A percentile compares a stretch with the other conserved stretches of the same genome.
phyloP scores from a whole-genome alignment of 768 basidiomycete species.

The Tephrocybe sp. region DNA sequence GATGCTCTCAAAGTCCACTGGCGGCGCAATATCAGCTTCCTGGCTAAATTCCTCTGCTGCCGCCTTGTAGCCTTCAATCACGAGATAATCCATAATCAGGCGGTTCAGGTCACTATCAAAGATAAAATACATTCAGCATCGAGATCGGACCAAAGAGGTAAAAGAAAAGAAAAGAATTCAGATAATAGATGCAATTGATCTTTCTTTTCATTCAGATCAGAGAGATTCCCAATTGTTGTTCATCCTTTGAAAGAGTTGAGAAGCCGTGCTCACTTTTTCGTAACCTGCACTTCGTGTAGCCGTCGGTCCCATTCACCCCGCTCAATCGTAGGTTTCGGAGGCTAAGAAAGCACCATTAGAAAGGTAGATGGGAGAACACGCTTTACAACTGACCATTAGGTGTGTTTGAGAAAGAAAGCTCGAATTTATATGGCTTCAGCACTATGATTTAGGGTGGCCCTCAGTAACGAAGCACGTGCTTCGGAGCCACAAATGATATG shows the following conservation, averaged over 20 bases:
- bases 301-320: conserved; percentile 87
- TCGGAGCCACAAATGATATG: not conserved
- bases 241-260: conserved; percentile 47
- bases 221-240: conserved; percentile 98
- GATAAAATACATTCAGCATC: conserved; percentile 19
- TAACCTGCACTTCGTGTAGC: conserved; percentile 77
- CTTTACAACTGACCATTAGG: conserved; percentile 33
- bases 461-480: conserved; percentile 5
- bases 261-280: conserved; percentile 78
- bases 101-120: conserved; percentile 83
- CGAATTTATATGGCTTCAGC: conserved; percentile 28
- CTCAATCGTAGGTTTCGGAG: conserved; percentile 62
- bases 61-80: conserved; percentile 95
- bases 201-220: conserved; percentile 76
- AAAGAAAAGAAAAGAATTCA: conserved; percentile 46
- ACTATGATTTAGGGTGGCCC: conserved; percentile 34
- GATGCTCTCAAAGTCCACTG: conserved; percentile 89
- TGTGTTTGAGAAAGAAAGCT: conserved; percentile 17
- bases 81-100: conserved; percentile 95
- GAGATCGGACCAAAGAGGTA: conserved; percentile 16
- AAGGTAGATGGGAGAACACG: conserved; percentile 6
- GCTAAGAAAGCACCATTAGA: conserved; percentile 19
- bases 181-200: conserved; percentile 86
- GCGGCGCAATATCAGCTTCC: conserved; percentile 75
- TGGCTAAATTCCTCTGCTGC: conserved; percentile 94